Evolutionary conservation across 2,329 filamentous ascomycete species (phyloP).

Genomic region (Alternaria arborescens): DNA sequence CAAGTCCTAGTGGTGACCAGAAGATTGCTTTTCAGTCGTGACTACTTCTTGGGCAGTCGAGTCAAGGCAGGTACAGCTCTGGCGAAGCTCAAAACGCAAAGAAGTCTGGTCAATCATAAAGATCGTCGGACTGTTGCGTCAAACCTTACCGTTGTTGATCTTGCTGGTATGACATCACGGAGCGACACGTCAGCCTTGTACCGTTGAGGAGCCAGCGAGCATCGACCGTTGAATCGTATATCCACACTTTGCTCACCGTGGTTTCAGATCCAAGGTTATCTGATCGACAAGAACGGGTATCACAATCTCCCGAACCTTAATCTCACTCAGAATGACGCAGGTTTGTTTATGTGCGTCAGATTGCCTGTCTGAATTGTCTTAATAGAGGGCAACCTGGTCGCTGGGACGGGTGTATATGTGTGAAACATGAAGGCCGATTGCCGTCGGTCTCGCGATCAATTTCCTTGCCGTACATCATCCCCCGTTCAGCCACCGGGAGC

Average conservation of each 20-base stretch:
- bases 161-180: background rate
- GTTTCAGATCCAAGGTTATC: conserved; percentile 15
- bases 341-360: conserved; percentile 1
- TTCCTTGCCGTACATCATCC: conserved; percentile 1
- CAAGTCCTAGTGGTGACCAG: background rate
- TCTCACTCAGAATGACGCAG: conserved; percentile 2
- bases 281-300: conserved; percentile 14
- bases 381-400: conserved; percentile 6
- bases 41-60: background rate
- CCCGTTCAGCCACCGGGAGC: background rate
- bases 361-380: background rate
- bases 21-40: background rate
- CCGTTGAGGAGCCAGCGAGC: background rate
- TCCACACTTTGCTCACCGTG: conserved; percentile 1
- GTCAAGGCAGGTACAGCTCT: background rate
- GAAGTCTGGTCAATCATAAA: background rate
- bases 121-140: background rate
- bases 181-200: conserved; percentile 5
- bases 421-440: conserved; percentile 11
- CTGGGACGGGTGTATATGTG: conserved; percentile 2
- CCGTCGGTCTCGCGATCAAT: background rate
- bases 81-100: background rate
- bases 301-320: conserved; percentile 8
- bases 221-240: conserved; percentile 5
- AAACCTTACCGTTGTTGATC: background rate